phyloP scores from a whole-genome alignment of 129 eudicot species.

The Silybum marianum region DNA sequence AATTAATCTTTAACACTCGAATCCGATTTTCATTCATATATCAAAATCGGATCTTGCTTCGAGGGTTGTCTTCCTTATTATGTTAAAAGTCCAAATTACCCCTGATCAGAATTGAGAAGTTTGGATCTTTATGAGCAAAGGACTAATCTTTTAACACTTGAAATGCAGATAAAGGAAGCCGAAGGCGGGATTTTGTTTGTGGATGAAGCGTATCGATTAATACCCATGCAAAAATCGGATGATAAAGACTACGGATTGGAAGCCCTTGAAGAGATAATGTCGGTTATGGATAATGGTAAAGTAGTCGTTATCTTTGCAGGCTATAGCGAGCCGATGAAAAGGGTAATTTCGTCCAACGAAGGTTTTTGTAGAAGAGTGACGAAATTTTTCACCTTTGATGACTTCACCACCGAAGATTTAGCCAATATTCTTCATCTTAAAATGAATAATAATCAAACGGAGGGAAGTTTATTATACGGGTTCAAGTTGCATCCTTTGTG shows the following conservation, averaged over 20 bases:
- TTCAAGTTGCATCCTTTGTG: slow-evolving; percentile 73
- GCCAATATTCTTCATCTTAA: slow-evolving; percentile 71
- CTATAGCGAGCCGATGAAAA: slow-evolving; percentile 82
- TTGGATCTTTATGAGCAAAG: not conserved
- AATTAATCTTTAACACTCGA: not conserved
- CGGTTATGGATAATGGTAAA: slow-evolving; percentile 79
- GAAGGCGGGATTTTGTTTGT: slow-evolving; percentile 90
- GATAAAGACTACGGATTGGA: slow-evolving; percentile 85
- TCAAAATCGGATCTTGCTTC: not conserved
- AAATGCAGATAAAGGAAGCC: slow-evolving; percentile 74
- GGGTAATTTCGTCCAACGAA: slow-evolving; percentile 77
- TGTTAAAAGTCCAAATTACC: not conserved
- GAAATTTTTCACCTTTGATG: slow-evolving; percentile 80
- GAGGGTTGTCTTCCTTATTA: not conserved
- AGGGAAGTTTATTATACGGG: slow-evolving; percentile 65
- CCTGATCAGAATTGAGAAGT: not conserved
- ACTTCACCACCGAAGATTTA: slow-evolving; percentile 63
- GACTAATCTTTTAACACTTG: not conserved
- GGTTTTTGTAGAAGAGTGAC: slow-evolving; percentile 95
- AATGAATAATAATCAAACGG: slow-evolving; percentile 62
- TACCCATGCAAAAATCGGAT: slow-evolving; percentile 72
- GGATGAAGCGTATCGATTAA: slow-evolving; percentile 90
- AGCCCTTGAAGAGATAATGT: slow-evolving; percentile 98
- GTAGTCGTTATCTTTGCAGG: slow-evolving; percentile 87
- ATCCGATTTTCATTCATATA: not conserved